These are phyloP conservation scores for Fraxinus angustifolia DNA, from an alignment of 305 asterid genomes.

Conservation along the genomic window DNA sequence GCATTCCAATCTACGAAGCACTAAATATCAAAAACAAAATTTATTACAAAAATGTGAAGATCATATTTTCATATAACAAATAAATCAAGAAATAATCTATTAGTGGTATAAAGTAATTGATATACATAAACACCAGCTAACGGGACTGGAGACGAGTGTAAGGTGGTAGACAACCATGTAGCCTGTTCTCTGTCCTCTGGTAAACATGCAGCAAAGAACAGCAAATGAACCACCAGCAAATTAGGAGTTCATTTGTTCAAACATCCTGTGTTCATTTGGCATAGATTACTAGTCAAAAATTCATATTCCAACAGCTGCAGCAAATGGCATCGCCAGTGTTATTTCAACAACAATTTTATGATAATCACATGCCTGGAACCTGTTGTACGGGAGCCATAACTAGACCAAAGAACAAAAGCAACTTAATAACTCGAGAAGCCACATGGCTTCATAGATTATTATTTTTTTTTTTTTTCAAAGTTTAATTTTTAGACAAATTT, in stretches of 20 bases:
- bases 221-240: constrained; percentile 28
- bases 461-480: not conserved
- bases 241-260: not conserved
- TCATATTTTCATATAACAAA: constrained; percentile 17
- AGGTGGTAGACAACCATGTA: constrained; percentile 23
- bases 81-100: constrained; percentile 32
- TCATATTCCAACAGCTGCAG: not conserved
- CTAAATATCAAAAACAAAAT: not conserved
- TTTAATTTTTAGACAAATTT: not conserved
- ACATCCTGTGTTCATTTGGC: not conserved
- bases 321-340: not conserved
- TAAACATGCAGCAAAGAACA: constrained; percentile 11
- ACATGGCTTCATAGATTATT: not conserved
- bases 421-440: not conserved
- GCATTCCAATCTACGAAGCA: not conserved
- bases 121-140: constrained; percentile 24
- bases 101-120: constrained; percentile 21
- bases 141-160: not conserved
- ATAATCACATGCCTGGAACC: not conserved
- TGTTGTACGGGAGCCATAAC: not conserved
- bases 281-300: not conserved
- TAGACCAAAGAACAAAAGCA: not conserved
- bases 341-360: not conserved
- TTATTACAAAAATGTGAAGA: constrained; percentile 5
- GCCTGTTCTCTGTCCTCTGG: constrained; percentile 25